Percentiles rank a stretch among this genome's conserved stretches.
These are phyloP conservation scores for Aspergillus sclerotiicarbonarius DNA, from an alignment of 495 filamentous ascomycete genomes.

Conservation along the genomic window DNA sequence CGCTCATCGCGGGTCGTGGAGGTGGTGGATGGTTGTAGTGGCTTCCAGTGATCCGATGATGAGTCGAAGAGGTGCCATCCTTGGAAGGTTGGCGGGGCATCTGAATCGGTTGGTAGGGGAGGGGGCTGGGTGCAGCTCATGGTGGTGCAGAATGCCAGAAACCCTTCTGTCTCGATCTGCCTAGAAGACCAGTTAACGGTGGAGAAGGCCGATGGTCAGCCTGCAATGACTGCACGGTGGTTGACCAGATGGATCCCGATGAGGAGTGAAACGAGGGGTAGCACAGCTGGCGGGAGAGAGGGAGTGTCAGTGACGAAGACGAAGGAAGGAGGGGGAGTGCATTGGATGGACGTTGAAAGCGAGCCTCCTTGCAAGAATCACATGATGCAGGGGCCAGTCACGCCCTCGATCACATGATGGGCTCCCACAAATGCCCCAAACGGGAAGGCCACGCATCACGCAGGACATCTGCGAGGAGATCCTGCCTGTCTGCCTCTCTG, in stretches of 20 bases:
- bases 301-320: neutral
- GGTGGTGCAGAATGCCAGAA: too few species aligned
- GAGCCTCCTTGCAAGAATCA: neutral
- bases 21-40: neutral
- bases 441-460: neutral
- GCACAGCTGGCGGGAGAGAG: neutral
- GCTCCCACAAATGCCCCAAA: neutral
- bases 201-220: neutral
- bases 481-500: too few species aligned
- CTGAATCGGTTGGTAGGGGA: neutral
- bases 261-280: neutral
- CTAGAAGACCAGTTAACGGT: neutral
- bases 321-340: neutral
- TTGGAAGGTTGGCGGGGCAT: neutral
- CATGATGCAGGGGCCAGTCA: neutral
- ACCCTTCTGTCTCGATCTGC: neutral
- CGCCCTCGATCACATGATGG: neutral
- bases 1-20: neutral
- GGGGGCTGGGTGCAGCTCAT: neutral
- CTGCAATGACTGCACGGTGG: too few species aligned
- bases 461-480: neutral
- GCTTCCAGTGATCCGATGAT: neutral
- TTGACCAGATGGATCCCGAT: too few species aligned
- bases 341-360: neutral
- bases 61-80: conserved; percentile 1